Percentiles rank a stretch among this genome's conserved stretches.
These are phyloP conservation scores for Ottelia alismoides DNA, from an alignment of 106 monocot genomes.

Conservation along the genomic window DNA sequence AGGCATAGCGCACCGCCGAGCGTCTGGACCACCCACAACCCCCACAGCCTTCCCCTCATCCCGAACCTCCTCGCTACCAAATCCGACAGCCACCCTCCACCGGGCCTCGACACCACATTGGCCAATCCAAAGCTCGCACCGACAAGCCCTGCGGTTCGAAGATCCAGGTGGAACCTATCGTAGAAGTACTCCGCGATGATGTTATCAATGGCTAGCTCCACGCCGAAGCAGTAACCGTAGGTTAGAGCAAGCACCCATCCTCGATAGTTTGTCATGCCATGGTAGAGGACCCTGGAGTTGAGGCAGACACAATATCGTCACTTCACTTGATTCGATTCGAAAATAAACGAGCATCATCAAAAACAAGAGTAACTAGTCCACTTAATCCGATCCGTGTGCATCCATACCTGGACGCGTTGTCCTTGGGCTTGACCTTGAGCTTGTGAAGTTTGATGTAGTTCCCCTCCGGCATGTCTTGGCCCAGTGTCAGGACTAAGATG, in stretches of 20 bases:
- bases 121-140: constrained; percentile 52
- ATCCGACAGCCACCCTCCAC: constrained; percentile 56
- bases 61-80: constrained; percentile 22
- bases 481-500: constrained; percentile 37
- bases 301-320: too few relatives aligned
- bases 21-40: constrained; percentile 52
- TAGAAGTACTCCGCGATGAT: too few relatives aligned
- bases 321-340: neutral
- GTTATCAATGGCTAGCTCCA: too few relatives aligned
- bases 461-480: constrained; percentile 69
- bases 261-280: too few relatives aligned
- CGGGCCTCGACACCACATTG: constrained; percentile 56
- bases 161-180: too few relatives aligned
- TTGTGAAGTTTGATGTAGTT: constrained; percentile 37
- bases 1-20: constrained; percentile 60
- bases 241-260: too few relatives aligned
- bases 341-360: neutral
- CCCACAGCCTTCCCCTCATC: constrained; percentile 82
- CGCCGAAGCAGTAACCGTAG: too few relatives aligned
- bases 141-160: constrained; percentile 35
- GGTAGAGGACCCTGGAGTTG: too few relatives aligned
- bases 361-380: too few relatives aligned
- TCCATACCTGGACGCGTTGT: constrained; percentile 38
- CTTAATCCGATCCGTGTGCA: too few relatives aligned
- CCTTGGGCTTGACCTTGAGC: constrained; percentile 44